Evolutionary conservation across 495 filamentous ascomycete species (phyloP), one percentile per base, ranked within the genome.

Genomic region (Penicillium subrubescens): DNA sequence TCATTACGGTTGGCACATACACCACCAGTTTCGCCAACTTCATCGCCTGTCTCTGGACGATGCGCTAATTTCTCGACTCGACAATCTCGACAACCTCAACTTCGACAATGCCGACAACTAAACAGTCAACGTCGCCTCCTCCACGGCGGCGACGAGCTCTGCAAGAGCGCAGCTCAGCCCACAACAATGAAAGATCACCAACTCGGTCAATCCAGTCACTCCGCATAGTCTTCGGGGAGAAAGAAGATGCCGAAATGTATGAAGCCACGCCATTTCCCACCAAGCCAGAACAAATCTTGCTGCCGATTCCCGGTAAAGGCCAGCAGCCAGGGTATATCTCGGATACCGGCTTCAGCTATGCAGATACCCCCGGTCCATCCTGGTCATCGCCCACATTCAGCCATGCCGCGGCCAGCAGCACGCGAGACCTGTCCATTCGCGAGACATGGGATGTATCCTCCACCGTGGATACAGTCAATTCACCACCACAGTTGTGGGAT

Each of bases 161-260:
- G 56, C 81, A 84, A 71, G 83, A 86, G 69, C 79, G 83, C 63
- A 82, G 69, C 17, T 80, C 82, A 33, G 84, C 83, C n/a, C 79
- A 84, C 44, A 79, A 75, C 35, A 86, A 86, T 60, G 74, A 80
- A 63, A 67, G 70, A 61, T 76, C 77, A 1, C 75, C 73, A 19
- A 71, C 77, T 15, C 65, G 71, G 23, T 78, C 73, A 15, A 70
- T 76, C 14, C 65, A 71, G 23, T 78, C 76, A 23, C 63, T 81
- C 46, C 80, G 79, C 48, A 66, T 75, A 53, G 68, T 76, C 12
- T 74, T 64, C 23, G 76, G 51, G 51, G 51, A 77, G 12, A 67
- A 77, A 58, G 67, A 81, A 59, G 77, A 80, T 59, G 66, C 70
- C 6, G 72, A 79, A 66, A 68, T 82, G 41, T 82, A 83, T 67